Evolutionary conservation across 371 early-diverging fungal species (phyloP), one percentile per base, ranked within the genome.

Genomic region (Mortierella sp.): DNA sequence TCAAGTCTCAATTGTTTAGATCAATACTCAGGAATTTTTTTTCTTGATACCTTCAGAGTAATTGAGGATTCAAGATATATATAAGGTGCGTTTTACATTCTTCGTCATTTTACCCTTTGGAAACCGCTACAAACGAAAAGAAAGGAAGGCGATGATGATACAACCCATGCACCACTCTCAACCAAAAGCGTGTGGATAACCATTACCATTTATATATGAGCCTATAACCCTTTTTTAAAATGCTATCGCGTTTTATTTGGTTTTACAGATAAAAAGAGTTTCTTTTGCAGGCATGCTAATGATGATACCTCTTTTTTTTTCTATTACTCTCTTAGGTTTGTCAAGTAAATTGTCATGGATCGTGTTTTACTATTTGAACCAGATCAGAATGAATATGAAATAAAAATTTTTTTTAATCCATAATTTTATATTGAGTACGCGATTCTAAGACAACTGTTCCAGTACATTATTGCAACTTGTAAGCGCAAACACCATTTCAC

Each of bases 81-180:
- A 17, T 43, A 43, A 43, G 45, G 45, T 43, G 45, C 45, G 45
- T 43, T 19, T 19, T 17, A 4, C 5, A 43, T 15, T 43, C 5
- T 43, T 15, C 17, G 0, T 19, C 28, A n/a, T n/a, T n/a, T n/a
- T n/a, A n/a, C n/a, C n/a, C n/a, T n/a, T n/a, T n/a, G n/a, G n/a
- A n/a, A n/a, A n/a, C 26, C 28, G 26, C 6, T 13, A 23, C 17
- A 47, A 47, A 19, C 15, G n/a, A 22, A 51, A 51, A 51, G 26
- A n/a, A 51, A 51, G 13, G 53, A 6, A 22, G 72, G 68, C 77
- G 61, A 68, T 72, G 77, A 77, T 77, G 59, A 64, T 77, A 77
- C 77, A 77, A 77, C 77, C 77, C 77, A 77, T 77, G 77, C 77
- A 77, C 77, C 77, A 77, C 77, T 77, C 77, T 77, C 77, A 77